Base-by-base conservation (phyloP, 192 early-diverging fungal species). In the Linnemannia hyalina region DNA sequence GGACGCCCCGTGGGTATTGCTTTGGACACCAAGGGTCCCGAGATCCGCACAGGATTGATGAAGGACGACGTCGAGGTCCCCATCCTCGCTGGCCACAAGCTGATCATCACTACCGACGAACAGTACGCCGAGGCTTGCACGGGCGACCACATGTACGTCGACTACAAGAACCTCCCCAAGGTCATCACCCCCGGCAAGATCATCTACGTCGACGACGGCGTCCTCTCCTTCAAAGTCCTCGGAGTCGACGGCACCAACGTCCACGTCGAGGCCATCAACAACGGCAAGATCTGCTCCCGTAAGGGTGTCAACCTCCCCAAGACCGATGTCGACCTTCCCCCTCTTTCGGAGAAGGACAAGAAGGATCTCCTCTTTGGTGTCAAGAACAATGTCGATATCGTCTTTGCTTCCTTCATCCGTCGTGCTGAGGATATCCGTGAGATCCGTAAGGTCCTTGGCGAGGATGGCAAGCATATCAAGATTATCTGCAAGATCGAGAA, bases 401-500 rank as follows among this genome's bases (percentile, higher is more conserved):
- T 99, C 83, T 97, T 98, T 89, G 98, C 97, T 8, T 98, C 97
- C 63, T 99, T 99, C 75, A 98, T 99, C 88, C 97, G 98, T 77
- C 94, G 94, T 75, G 97, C 95, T 16, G 90, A 96, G 80, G 98
- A 99, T 88, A 94, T 99, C 71, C 90, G 82, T 40, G 96, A 97
- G 80, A 98, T 99, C 89, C 94, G 97, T 82, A 89, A 91, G 32
- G 92, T 98, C 55, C 91, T 99, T 41, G 96, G 96, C 38, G 93
- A 94, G 68, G 89, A 92, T 63, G 97, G 96, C 70, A 94, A 93
- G 80, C 78, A 92, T 75, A 99, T 99, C 93, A 96, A 96, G 92
- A 97, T 99, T 80, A 97, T 99, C 71, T 93, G 94, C 86, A 99
- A 99, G 93, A 99, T 99, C 81, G 98, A 99, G 91, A 97, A 96